Evolutionary conservation across 768 basidiomycete genomes (phyloP).

Genomic region (Suillus subalutaceus): DNA sequence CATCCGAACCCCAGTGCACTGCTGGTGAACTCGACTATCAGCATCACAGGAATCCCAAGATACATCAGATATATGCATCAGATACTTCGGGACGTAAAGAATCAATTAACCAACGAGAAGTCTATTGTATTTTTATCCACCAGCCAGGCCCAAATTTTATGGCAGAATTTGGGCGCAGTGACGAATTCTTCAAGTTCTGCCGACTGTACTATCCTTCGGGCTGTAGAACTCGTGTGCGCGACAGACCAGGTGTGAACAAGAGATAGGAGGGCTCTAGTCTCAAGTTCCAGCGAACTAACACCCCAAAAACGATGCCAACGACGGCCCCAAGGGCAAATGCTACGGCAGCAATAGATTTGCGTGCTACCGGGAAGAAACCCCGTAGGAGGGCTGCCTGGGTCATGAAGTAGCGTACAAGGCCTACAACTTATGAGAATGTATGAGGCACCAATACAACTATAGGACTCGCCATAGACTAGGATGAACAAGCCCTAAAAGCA

Average conservation of each 20-base stretch:
- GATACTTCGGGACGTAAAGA: too few species aligned
- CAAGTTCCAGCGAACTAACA: conserved; percentile 39
- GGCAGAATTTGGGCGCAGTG: too few species aligned
- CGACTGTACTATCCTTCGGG: not conserved
- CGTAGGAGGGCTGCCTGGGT: conserved; percentile 52
- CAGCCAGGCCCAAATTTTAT: too few species aligned
- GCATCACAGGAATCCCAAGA: too few species aligned
- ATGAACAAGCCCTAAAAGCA: conserved; percentile 50
- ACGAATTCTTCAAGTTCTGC: not conserved
- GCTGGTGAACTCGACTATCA: too few species aligned
- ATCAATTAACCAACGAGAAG: too few species aligned
- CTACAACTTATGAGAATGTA: conserved; percentile 29
- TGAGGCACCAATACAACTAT: not conserved
- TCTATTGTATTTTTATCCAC: too few species aligned
- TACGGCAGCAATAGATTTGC: conserved; percentile 45
- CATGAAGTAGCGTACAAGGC: conserved; percentile 53
- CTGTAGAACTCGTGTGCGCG: not conserved
- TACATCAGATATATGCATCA: too few species aligned
- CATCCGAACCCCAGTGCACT: too few species aligned
- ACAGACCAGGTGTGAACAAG: not conserved
- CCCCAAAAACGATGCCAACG: conserved; percentile 45
- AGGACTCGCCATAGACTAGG: conserved; percentile 49
- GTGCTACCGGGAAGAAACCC: conserved; percentile 58
- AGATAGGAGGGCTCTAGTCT: not conserved
- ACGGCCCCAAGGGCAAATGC: conserved; percentile 42